Evolutionary conservation across 805 yeast genomes (phyloP), one percentile per base, ranked within the genome.

Genomic region (Yamadazyma olivae): DNA sequence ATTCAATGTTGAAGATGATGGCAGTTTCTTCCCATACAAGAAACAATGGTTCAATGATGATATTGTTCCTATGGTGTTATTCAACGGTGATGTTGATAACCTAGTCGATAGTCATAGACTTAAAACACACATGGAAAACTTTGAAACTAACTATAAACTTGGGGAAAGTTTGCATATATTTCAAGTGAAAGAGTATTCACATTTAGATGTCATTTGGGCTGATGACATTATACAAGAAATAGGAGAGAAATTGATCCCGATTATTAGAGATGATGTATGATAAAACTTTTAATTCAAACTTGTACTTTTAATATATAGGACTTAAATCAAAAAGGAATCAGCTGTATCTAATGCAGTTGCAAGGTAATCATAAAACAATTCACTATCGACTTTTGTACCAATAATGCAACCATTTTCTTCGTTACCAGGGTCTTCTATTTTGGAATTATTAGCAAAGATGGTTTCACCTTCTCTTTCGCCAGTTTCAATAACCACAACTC

Each of bases 141-240:
- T 69, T 41, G 98, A 91, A 58, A 65, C 70, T 1, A 44, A 49
- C 2, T 74, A 62, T 43, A 42, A 41, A 21, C 56, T 50, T 27
- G 67, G 66, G 43, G 55, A 43, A 22, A 50, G 65, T 56, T 43
- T 74, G 56, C 44, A 56, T 10, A 59, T 62, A 15, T 50, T 66
- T 15, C 71, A 71, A 33, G 41, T 91, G 5, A 74, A 75, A 0
- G 73, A 70, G 7, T 91, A 91, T 56, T 78, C 89, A 13, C 99
- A 91, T 58, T 62, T 91, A 35, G 99, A 91, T 59, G 95, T 89
- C 1, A 65, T 90, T 10, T 91, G 99, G 99, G 91, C 97, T 0
- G 79, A 75, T 50, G 90, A 86, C 52, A 80, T 81, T 1, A 67
- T 76, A 18, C 78, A 76, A 3, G 71, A 69, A 29, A 74, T 91